phyloP scores from a whole-genome alignment of 2,329 filamentous ascomycete genomes.

The Fusarium aywerte region DNA sequence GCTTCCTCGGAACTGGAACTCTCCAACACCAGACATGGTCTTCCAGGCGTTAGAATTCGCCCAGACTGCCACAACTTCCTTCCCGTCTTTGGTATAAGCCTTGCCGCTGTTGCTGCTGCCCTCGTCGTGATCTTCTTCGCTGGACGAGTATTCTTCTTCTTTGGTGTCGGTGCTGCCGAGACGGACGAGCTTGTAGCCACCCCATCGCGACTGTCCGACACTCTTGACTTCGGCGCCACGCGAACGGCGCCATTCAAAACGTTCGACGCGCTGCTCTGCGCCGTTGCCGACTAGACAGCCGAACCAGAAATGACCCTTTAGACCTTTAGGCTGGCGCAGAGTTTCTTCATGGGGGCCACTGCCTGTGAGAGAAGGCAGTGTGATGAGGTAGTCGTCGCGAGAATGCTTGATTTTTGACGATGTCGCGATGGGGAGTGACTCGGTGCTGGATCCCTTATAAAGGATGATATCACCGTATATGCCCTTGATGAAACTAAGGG shows the following conservation, averaged over 20 bases:
- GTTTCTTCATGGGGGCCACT: constrained; percentile 19
- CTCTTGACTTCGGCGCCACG: constrained; percentile 37
- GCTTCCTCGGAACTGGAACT: constrained; percentile 43
- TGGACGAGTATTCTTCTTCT: constrained; percentile 8
- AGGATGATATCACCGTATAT: constrained; percentile 34
- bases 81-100: constrained; percentile 41
- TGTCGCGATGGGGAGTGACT: constrained; percentile 17
- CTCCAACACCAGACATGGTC: constrained; percentile 35
- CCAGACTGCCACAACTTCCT: constrained; percentile 43
- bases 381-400: constrained; percentile 26
- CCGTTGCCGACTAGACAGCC: constrained; percentile 33
- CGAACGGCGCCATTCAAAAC: constrained; percentile 43
- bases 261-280: constrained; percentile 14
- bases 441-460: constrained; percentile 24
- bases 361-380: constrained; percentile 16
- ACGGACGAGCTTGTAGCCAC: constrained; percentile 44
- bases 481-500: constrained; percentile 19
- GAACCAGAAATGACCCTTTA: constrained; percentile 38
- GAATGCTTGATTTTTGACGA: neutral
- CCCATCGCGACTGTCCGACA: constrained; percentile 27
- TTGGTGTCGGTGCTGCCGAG: constrained; percentile 22
- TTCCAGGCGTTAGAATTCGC: constrained; percentile 26
- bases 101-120: constrained; percentile 12
- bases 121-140: constrained; percentile 9
- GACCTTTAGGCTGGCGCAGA: constrained; percentile 15